A percentile compares a stretch with the other conserved stretches of the same genome.
Evolutionary conservation across 2,329 filamentous ascomycete genomes (phyloP).

Genomic region (Neofusicoccum laricinum): DNA sequence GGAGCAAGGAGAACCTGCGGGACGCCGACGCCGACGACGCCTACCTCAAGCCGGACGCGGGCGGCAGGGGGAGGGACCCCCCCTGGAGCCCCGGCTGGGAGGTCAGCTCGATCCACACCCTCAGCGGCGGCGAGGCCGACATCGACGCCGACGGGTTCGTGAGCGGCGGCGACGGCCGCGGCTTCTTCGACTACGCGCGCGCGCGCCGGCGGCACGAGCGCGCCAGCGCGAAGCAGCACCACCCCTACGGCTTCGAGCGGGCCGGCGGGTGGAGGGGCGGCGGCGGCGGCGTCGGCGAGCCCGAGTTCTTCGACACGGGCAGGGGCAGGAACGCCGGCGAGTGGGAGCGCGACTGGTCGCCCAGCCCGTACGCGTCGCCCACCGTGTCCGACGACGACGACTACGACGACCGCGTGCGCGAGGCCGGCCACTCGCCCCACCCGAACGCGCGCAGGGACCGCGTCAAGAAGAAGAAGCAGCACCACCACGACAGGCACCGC

Average conservation of each 20-base stretch:
- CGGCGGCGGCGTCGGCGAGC: too few relatives aligned
- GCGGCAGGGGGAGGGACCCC: background rate
- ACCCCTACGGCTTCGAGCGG: too few relatives aligned
- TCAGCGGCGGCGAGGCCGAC: background rate
- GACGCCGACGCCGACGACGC: background rate
- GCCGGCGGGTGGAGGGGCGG: too few relatives aligned
- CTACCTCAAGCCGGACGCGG: background rate
- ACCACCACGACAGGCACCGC: background rate
- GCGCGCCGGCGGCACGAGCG: too few relatives aligned
- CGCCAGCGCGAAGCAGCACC: too few relatives aligned
- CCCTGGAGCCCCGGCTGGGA: background rate
- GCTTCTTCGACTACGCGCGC: background rate
- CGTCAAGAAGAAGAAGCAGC: background rate
- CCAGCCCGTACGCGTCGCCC: background rate
- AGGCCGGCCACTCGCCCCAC: background rate
- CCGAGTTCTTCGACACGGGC: background rate
- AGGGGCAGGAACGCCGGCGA: background rate
- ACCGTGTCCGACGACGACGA: background rate
- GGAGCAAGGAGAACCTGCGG: background rate
- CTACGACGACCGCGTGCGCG: background rate
- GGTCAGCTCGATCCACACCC: background rate
- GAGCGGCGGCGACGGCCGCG: background rate
- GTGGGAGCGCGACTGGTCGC: background rate
- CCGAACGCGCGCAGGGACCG: background rate
- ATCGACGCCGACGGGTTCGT: background rate